phyloP scores from a whole-genome alignment of 2,329 filamentous ascomycete genomes.

The Diaporthe helianthi region DNA sequence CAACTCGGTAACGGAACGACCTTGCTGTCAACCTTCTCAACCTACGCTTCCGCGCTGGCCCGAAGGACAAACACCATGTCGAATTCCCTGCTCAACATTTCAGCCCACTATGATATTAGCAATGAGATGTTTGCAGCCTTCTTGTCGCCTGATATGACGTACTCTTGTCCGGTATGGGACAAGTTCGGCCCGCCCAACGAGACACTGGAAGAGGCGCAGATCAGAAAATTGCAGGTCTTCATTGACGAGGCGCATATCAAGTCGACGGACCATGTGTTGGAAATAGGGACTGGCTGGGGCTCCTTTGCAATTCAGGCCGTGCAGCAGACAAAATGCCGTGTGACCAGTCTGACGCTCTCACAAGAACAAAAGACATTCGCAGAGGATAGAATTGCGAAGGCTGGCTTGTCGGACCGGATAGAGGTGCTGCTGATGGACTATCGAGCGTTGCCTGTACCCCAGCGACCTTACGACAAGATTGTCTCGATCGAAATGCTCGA shows the following conservation, averaged over 20 bases:
- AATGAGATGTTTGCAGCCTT: conserved; percentile 81
- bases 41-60: conserved; percentile 64
- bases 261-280: conserved; percentile 70
- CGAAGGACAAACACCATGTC: conserved; percentile 63
- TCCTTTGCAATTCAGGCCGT: conserved; percentile 76
- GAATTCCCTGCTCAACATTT: conserved; percentile 69
- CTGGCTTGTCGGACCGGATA: conserved; percentile 66
- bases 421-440: conserved; percentile 75
- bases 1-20: conserved; percentile 70
- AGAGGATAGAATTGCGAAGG: conserved; percentile 67
- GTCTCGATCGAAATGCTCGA: conserved; percentile 82
- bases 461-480: conserved; percentile 70
- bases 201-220: conserved; percentile 69
- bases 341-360: conserved; percentile 73
- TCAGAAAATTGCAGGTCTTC: conserved; percentile 70
- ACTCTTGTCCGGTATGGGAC: conserved; percentile 74
- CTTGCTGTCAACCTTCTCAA: conserved; percentile 64
- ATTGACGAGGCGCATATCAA: conserved; percentile 71
- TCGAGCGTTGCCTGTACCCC: conserved; percentile 62
- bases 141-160: conserved; percentile 78
- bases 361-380: conserved; percentile 73
- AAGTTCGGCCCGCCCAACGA: conserved; percentile 56
- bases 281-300: conserved; percentile 80
- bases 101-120: conserved; percentile 77
- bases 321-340: conserved; percentile 67